Base-by-base conservation (phyloP, 768 basidiomycete species). In the Suillus variegatus region DNA sequence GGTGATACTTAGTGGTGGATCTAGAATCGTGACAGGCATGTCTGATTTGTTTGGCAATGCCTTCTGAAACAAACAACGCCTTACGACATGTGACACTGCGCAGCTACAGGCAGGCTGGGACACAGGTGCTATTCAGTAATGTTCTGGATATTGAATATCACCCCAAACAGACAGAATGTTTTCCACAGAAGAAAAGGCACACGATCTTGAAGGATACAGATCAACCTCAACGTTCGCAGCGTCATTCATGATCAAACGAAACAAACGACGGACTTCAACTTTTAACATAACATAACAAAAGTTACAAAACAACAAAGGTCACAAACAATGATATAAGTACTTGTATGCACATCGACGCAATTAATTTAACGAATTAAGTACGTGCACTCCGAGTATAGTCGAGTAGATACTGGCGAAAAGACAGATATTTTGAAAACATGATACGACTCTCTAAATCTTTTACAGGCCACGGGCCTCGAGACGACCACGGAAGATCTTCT, bases 391-490 rank as follows among this genome's bases (percentile, higher is more conserved):
- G 20, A 55, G 32, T 36, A 36, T n/a, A 8, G 1, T 25, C 8
- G 25, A 16, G 25, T 25, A 36, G 20, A 13, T 35, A n/a, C 20
- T 3, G 20, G 10, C 3, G 7, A 20, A 20, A 32, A 35, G 20
- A 55, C 32, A 55, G 32, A 25, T 54, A 35, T 13, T 28, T 28
- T 28, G 28, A 4, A 6, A 4, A n/a, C 18, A 18, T 20, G 2
- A 46, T 25, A 51, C 9, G 0, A 18, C 32, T 3, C 32, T 52
- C 16, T 13, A n/a, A 35, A 3, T n/a, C 3, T 32, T 60, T 63
- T 61, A 74, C 5, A 74, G 68, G 5, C 74, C 75, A n/a, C 73
- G 75, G 1, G 68, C 68, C 43, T 71, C 73, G 14, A 75, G 71
- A 44, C 67, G 66, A 32, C 3, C 58, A 14, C 74, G 75, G 68